A percentile compares a stretch with the other conserved stretches of the same genome.
Conservation (phyloP, 805 yeast genomes). For the Crinitomyces ghanaensis region DNA sequence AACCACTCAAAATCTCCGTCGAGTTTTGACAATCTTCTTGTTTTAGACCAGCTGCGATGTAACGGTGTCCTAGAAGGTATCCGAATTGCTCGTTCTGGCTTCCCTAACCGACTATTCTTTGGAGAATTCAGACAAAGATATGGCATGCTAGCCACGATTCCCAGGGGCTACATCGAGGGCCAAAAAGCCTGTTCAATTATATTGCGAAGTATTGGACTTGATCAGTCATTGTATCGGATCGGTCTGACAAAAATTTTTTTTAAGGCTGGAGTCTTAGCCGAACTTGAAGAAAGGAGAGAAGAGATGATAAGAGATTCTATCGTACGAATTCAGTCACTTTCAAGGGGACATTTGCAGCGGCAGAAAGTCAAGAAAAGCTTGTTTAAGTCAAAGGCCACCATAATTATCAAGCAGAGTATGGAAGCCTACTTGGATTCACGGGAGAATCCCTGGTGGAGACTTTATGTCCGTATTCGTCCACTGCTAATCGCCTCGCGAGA, state of each 20-base stretch:
- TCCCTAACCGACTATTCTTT: conserved; percentile 83
- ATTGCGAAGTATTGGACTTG: conserved; percentile 50
- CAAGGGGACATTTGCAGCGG: conserved; percentile 57
- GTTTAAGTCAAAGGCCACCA: conserved; percentile 58
- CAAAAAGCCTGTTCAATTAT: conserved; percentile 63
- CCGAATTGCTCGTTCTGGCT: conserved; percentile 93
- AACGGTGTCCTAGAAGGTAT: conserved; percentile 98
- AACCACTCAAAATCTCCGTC: conserved; percentile 64
- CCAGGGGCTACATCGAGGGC: conserved; percentile 32
- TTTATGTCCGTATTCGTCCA: conserved; percentile 65
- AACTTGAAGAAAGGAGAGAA: conserved; percentile 69
- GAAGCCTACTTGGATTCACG: conserved; percentile 35
- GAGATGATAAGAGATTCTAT: conserved; percentile 43
- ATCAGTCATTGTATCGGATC: conserved; percentile 46
- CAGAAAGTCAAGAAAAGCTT: conserved; percentile 35
- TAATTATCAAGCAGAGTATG: conserved; percentile 53
- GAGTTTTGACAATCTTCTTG: conserved; percentile 60
- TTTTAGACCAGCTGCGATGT: conserved; percentile 82
- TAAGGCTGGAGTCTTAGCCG: conserved; percentile 67
- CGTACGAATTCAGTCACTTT: conserved; percentile 49
- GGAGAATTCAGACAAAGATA: conserved; percentile 70
- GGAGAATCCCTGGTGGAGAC: conserved; percentile 67
- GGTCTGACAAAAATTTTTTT: conserved; percentile 67
- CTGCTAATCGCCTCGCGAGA: conserved; percentile 53
- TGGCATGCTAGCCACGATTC: conserved; percentile 46